Conservation (phyloP, 805 yeast species). For the Myxozyma mucilagina region DNA sequence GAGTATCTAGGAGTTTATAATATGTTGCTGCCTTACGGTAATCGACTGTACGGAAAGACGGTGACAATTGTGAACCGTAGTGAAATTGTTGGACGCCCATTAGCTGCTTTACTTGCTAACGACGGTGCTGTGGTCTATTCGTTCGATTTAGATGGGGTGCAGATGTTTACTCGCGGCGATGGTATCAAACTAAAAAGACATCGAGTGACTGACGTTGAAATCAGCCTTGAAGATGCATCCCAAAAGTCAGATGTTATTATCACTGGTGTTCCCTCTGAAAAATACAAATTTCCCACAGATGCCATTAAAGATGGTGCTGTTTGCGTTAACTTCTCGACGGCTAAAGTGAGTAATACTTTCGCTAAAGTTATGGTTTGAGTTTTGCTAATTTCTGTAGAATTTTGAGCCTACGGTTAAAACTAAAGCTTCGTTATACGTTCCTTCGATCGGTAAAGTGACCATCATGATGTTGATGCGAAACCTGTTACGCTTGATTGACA, state of each 20-base stretch:
- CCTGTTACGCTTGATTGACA: conserved; percentile 75
- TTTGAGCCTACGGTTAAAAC: conserved; percentile 75
- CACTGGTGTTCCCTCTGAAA: conserved; percentile 89
- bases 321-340: conserved; percentile 84
- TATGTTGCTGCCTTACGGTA: conserved; percentile 77
- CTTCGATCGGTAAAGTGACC: conserved; percentile 94
- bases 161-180: conserved; percentile 91
- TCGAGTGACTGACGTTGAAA: conserved; percentile 62
- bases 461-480: conserved; percentile 92
- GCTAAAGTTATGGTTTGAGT: neutral
- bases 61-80: conserved; percentile 88
- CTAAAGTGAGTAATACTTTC: conserved; percentile 45
- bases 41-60: conserved; percentile 89
- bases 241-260: conserved; percentile 83
- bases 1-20: conserved; percentile 90
- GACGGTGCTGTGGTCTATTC: conserved; percentile 97
- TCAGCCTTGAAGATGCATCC: conserved; percentile 63
- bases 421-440: conserved; percentile 88
- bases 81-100: conserved; percentile 95
- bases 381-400: conserved; percentile 45
- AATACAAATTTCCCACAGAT: conserved; percentile 83
- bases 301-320: conserved; percentile 83
- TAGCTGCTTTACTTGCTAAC: conserved; percentile 92
- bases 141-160: conserved; percentile 82
- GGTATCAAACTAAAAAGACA: conserved; percentile 81